phyloP scores from a whole-genome alignment of 805 yeast genomes.

The Candida vartiovaarae region DNA sequence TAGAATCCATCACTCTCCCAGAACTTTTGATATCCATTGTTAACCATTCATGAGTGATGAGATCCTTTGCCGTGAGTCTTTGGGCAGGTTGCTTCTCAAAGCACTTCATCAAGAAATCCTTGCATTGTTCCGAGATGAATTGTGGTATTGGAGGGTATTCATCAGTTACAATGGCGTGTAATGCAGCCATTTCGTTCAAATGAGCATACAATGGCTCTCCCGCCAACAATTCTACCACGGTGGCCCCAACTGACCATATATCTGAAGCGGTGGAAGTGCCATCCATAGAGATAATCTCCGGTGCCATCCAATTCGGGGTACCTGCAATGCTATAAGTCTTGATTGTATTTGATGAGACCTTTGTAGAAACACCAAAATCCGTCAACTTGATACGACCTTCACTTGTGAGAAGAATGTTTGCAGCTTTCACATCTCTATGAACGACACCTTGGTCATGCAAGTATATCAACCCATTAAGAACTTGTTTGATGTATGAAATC shows the following conservation, averaged over 20 bases:
- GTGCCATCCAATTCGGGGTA: conserved; percentile 99
- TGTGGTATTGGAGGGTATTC: conserved; percentile 65
- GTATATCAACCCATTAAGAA: conserved; percentile 57
- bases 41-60: conserved; percentile 61
- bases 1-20: conserved; percentile 5
- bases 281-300: conserved; percentile 80
- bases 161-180: conserved; percentile 78
- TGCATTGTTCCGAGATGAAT: conserved; percentile 33
- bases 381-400: conserved; percentile 63
- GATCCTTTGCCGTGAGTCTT: conserved; percentile 47
- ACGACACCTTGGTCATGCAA: conserved; percentile 61
- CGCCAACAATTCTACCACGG: conserved; percentile 78
- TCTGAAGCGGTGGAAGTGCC: conserved; percentile 88
- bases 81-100: conserved; percentile 62
- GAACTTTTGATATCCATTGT: neutral
- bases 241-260: conserved; percentile 93
- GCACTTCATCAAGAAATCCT: conserved; percentile 59
- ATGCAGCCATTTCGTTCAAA: conserved; percentile 66
- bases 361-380: conserved; percentile 73
- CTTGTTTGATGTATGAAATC: conserved; percentile 57
- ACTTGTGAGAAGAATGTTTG: conserved; percentile 63
- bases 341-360: conserved; percentile 43
- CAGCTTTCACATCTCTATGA: conserved; percentile 73
- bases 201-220: conserved; percentile 86
- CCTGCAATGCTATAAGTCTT: conserved; percentile 64